Evolutionary conservation across 345 rosid genomes (phyloP).

Genomic region (Brassica juncea): DNA sequence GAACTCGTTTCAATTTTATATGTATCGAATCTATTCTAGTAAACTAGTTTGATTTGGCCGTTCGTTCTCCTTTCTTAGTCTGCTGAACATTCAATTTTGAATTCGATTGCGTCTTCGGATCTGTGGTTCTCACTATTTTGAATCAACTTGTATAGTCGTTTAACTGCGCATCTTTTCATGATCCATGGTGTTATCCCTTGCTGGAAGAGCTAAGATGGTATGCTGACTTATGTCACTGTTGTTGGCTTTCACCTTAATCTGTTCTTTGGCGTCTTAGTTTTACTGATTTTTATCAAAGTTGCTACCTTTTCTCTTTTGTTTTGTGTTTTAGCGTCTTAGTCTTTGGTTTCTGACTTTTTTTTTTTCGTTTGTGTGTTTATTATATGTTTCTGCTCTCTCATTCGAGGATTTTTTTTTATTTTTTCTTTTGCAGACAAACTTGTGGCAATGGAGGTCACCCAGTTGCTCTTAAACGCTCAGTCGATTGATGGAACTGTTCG

Average conservation of each 20-base stretch:
- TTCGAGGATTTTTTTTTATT: no score
- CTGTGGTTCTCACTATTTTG: slow-evolving; percentile 6
- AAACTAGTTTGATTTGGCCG: background rate
- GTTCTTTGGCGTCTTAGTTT: background rate
- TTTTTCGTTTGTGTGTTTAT: background rate
- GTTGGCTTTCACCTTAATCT: background rate
- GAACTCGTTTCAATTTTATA: slow-evolving; percentile 10
- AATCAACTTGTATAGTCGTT: background rate
- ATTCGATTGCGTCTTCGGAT: slow-evolving; percentile 27
- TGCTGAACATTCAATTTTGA: slow-evolving; percentile 17
- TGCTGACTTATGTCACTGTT: background rate
- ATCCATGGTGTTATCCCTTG: background rate
- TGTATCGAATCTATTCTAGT: background rate
- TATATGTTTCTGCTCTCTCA: background rate
- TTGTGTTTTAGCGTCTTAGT: background rate
- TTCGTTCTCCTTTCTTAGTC: background rate
- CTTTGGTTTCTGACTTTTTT: background rate
- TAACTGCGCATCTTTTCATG: background rate
- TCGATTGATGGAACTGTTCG: slow-evolving; percentile 66
- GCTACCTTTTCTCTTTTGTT: background rate
- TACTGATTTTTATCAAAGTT: background rate
- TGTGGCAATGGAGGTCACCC: slow-evolving; percentile 61
- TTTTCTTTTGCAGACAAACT: slow-evolving; percentile 24
- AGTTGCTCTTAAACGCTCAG: slow-evolving; percentile 75
- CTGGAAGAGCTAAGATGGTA: no score